Evolutionary conservation across 495 filamentous ascomycete genomes (phyloP), one percentile per base, ranked within the genome.

Genomic region (Daldinia decipiens): DNA sequence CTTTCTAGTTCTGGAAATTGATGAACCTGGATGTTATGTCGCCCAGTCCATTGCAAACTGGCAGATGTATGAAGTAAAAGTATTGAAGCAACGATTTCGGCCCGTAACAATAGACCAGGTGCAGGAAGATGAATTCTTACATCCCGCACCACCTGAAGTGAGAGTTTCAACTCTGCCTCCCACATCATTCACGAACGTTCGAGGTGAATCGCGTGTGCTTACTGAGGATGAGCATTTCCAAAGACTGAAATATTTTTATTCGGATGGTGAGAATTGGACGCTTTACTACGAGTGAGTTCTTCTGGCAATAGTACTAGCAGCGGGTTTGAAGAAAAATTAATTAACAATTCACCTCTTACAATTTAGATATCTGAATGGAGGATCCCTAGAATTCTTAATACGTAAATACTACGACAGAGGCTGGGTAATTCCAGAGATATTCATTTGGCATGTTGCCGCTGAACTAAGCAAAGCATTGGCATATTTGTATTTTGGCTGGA

Each of bases 401-500:
- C 9, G 24, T 0, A n/a, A 26, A 26, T 34, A 60, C 12, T 38
- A 53, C 4, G 5, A 6, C 32, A 0, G 0, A 3, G 9, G 9
- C 9, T 1, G 32, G 32, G 1, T 24, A 31, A 45, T 67, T 12
- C 64, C 56, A 3, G 64, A 60, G 26, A 11, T 21, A 15, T 67
- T 67, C 21, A 60, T 67, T 26, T 67, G 64, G 64, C 64, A 67
- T 29, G 64, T 67, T 13, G 11, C 36, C 1, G 45, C n/a, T 2
- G 19, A 54, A 36, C 17, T 67, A 27, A 27, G 43, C 12, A 5
- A 34, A 2, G 55, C 45, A 11, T 24, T 67, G 1, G 19, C 11
- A n/a, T 54, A 21, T 36, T 15, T 67, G 15, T n/a, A 59, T 24
- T 15, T 0, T 15, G 63, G 63, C 34, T 21, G 31, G 21, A 4